A percentile compares a stretch with the other conserved stretches of the same genome.
Conservation (phyloP, 2,329 filamentous ascomycete genomes). For the Penicillium sp. region DNA sequence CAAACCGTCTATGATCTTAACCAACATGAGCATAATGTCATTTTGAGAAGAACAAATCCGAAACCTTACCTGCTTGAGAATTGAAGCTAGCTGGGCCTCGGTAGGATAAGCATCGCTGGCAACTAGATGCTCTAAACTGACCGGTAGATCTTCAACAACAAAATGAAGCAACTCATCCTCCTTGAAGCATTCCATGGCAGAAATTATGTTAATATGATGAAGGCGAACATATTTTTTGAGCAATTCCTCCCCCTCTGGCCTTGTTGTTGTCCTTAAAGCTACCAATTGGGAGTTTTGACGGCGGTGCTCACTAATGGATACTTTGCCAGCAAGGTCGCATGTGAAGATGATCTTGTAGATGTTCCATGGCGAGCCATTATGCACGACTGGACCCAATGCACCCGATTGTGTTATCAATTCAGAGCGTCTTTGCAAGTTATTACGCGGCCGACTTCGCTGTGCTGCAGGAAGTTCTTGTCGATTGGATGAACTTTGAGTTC, state of each 20-base stretch:
- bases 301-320: conserved; percentile 8
- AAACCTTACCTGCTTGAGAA: conserved; percentile 13
- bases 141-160: conserved; percentile 13
- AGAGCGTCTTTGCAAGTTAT: too few relatives aligned
- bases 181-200: conserved; percentile 9
- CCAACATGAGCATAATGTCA: background rate
- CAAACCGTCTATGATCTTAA: conserved; percentile 23
- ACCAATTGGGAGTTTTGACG: conserved; percentile 9
- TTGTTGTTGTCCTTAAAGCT: conserved; percentile 10
- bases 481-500: too few relatives aligned
- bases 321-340: conserved; percentile 15
- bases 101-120: conserved; percentile 14
- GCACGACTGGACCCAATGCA: too few relatives aligned
- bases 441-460: too few relatives aligned
- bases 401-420: too few relatives aligned
- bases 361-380: conserved; percentile 9
- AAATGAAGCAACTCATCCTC: conserved; percentile 4
- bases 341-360: conserved; percentile 11
- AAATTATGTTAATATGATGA: conserved; percentile 7
- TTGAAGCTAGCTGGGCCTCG: conserved; percentile 17
- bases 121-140: conserved; percentile 19
- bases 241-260: background rate
- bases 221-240: background rate
- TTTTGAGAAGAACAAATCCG: background rate
- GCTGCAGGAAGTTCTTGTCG: too few relatives aligned